These are phyloP conservation scores for Puya raimondii DNA, from an alignment of 176 grass and related monocot species.

Conservation along the genomic window DNA sequence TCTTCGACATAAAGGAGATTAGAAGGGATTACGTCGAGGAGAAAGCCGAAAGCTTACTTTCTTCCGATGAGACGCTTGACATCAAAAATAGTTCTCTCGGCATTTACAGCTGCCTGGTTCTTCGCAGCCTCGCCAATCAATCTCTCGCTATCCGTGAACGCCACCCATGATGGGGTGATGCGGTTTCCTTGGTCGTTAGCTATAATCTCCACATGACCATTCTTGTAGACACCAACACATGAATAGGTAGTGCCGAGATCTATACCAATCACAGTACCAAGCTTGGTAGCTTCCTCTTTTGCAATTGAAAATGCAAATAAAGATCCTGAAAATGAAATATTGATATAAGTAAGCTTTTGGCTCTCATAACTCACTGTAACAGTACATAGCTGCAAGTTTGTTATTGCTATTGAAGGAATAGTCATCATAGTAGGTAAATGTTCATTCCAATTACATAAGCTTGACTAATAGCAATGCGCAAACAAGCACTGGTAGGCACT, in stretches of 20 bases:
- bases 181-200: constrained; percentile 45
- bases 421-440: no score
- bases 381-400: not conserved
- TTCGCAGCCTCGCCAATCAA: constrained; percentile 80
- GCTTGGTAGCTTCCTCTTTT: constrained; percentile 39
- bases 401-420: not conserved
- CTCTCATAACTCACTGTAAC: not conserved
- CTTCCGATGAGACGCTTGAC: constrained; percentile 58
- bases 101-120: constrained; percentile 56
- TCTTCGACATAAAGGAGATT: not conserved
- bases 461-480: no score
- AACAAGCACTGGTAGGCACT: no score
- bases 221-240: constrained; percentile 47
- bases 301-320: constrained; percentile 29
- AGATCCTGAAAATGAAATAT: constrained; percentile 23
- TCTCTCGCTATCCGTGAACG: constrained; percentile 60
- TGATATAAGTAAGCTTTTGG: not conserved
- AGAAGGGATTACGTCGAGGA: not conserved
- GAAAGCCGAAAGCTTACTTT: constrained; percentile 12
- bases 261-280: constrained; percentile 28
- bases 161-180: constrained; percentile 68
- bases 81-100: constrained; percentile 49
- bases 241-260: constrained; percentile 49
- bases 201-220: constrained; percentile 49
- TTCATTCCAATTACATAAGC: no score